A percentile compares a stretch with the other conserved stretches of the same genome.
These are phyloP conservation scores for Wilcoxina mikolae DNA, from an alignment of 495 filamentous ascomycete species.

Conservation along the genomic window DNA sequence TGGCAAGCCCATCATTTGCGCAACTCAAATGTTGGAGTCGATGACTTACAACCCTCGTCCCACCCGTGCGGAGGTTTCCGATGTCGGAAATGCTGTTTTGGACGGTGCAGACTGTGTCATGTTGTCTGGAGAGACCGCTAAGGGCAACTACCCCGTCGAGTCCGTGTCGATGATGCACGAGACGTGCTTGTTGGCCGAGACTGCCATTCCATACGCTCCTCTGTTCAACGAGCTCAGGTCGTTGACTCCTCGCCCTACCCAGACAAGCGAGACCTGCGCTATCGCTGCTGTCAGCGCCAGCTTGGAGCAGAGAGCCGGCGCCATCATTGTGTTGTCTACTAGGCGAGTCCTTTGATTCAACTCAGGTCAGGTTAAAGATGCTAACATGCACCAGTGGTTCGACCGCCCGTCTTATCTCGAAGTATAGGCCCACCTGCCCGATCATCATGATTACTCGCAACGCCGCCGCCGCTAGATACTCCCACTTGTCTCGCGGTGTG, in stretches of 20 bases:
- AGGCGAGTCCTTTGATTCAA: slow-evolving; percentile 36
- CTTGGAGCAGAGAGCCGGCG: slow-evolving; percentile 88
- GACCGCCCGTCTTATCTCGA: slow-evolving; percentile 86
- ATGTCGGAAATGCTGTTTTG: slow-evolving; percentile 94
- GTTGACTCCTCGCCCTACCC: slow-evolving; percentile 63
- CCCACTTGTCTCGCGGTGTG: slow-evolving; percentile 90
- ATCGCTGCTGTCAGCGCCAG: slow-evolving; percentile 91
- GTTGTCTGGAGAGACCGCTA: slow-evolving; percentile 97
- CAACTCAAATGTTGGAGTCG: slow-evolving; percentile 82
- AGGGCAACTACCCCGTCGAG: slow-evolving; percentile 85
- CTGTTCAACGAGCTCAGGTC: slow-evolving; percentile 89
- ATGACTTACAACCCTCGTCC: slow-evolving; percentile 99
- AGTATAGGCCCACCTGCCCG: slow-evolving; percentile 95
- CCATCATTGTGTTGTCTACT: slow-evolving; percentile 87
- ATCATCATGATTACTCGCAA: slow-evolving; percentile 47
- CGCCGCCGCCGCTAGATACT: slow-evolving; percentile 67
- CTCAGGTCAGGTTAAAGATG: not conserved
- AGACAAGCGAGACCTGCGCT: slow-evolving; percentile 77
- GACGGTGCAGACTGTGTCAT: slow-evolving; percentile 99
- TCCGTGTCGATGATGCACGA: slow-evolving; percentile 96
- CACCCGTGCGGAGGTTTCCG: slow-evolving; percentile 92
- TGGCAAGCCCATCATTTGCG: slow-evolving; percentile 92
- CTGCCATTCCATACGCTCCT: slow-evolving; percentile 88
- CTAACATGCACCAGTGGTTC: slow-evolving; percentile 37
- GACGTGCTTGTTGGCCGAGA: slow-evolving; percentile 88